Conservation (phyloP, 176 grass and related monocot species). For the Oryza officinalis region DNA sequence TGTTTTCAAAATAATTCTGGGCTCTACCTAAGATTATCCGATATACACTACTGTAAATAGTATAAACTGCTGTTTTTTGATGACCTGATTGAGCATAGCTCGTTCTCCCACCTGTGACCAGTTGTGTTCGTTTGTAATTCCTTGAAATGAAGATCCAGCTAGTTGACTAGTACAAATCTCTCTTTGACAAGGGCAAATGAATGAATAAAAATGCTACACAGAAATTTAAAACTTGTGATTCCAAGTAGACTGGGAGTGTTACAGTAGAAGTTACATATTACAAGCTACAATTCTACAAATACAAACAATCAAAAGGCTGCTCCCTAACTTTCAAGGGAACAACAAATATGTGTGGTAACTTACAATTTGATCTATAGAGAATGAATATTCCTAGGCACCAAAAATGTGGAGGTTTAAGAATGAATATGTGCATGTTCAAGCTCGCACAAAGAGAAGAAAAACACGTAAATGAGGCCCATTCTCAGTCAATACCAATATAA, state of each 20-base stretch:
- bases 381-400: slow-evolving; percentile 29
- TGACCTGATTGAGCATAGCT: background rate
- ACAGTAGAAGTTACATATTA: background rate
- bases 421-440: slow-evolving; percentile 31
- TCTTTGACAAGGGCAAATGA: background rate
- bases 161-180: background rate
- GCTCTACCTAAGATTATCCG: background rate
- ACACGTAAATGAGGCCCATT: background rate
- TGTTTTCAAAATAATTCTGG: background rate
- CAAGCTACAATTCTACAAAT: slow-evolving; percentile 38
- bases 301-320: slow-evolving; percentile 21
- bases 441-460: slow-evolving; percentile 13
- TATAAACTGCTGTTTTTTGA: background rate
- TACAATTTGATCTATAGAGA: slow-evolving; percentile 34
- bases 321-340: slow-evolving; percentile 48
- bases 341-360: slow-evolving; percentile 30
- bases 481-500: slow-evolving; percentile 16
- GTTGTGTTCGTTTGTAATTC: background rate
- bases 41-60: background rate
- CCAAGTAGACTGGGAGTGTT: background rate
- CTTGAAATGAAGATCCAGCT: background rate
- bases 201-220: background rate
- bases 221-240: background rate
- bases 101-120: background rate
- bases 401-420: slow-evolving; percentile 41